Evolutionary conservation across 176 grass and related monocot genomes (phyloP).

Genomic region (Luzula sylvatica): DNA sequence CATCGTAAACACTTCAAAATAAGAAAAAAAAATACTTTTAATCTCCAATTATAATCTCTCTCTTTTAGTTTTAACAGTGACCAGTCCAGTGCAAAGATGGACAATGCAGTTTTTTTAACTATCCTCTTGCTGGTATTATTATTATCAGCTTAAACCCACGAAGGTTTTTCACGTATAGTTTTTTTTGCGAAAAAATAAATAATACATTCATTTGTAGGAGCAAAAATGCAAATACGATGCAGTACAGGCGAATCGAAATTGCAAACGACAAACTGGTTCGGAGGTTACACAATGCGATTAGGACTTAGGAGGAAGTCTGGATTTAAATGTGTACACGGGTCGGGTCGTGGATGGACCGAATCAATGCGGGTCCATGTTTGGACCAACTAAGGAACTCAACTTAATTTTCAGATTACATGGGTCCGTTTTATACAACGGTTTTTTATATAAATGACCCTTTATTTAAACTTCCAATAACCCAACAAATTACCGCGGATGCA

Average conservation of each 20-base stretch:
- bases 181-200: too few species aligned
- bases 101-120: slow-evolving; percentile 52
- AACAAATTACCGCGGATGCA: too few species aligned
- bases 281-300: slow-evolving; percentile 49
- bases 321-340: slow-evolving; percentile 68
- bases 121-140: slow-evolving; percentile 53
- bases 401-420: slow-evolving; percentile 60
- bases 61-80: too few species aligned
- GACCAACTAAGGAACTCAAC: slow-evolving; percentile 32
- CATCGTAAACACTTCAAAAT: too few species aligned
- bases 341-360: slow-evolving; percentile 47
- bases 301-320: slow-evolving; percentile 58
- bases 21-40: too few species aligned
- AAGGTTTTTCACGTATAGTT: too few species aligned
- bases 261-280: slow-evolving; percentile 85
- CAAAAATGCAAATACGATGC: slow-evolving; percentile 61
- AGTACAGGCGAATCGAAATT: slow-evolving; percentile 35
- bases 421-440: slow-evolving; percentile 53
- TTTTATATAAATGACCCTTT: too few species aligned
- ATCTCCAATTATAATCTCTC: too few species aligned
- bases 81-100: slow-evolving; percentile 90
- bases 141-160: too few species aligned
- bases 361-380: slow-evolving; percentile 35
- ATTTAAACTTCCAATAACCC: too few species aligned
- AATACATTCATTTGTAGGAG: slow-evolving; percentile 37